Evolutionary conservation across 805 yeast genomes (phyloP).

Genomic region (Kodamaea laetipori): DNA sequence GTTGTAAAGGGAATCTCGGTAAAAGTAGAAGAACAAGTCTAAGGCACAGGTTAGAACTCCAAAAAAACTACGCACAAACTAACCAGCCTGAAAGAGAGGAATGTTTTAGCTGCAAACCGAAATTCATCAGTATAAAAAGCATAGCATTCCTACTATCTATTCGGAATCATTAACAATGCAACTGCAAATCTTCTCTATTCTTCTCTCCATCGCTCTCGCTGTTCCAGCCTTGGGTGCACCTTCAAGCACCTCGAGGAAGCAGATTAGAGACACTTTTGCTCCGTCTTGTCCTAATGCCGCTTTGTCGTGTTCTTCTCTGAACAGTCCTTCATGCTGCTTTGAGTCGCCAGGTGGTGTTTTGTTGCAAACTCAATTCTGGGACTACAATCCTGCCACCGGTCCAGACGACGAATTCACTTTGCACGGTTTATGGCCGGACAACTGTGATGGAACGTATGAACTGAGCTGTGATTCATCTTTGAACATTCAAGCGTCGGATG

Average conservation of each 20-base stretch:
- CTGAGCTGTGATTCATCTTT: conserved; percentile 12
- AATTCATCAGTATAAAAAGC: background rate
- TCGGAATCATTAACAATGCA: background rate
- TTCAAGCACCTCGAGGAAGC: background rate
- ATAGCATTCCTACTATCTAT: background rate
- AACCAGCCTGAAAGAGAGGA: too few species aligned
- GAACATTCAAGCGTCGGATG: conserved; percentile 63
- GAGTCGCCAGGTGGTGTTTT: conserved; percentile 84
- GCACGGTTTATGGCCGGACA: conserved; percentile 89
- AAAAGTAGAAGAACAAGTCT: background rate
- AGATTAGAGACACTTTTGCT: conserved; percentile 11
- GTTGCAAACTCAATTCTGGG: conserved; percentile 91
- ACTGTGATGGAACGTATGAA: conserved; percentile 66
- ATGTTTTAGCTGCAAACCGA: background rate
- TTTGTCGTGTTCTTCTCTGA: conserved; percentile 14
- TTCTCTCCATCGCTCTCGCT: conserved; percentile 3
- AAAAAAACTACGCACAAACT: too few species aligned
- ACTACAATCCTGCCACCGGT: conserved; percentile 65
- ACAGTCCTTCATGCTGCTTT: conserved; percentile 63
- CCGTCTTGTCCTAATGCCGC: conserved; percentile 11
- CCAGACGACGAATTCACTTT: conserved; percentile 69
- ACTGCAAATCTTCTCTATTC: background rate
- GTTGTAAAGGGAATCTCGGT: background rate
- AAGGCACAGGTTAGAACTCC: too few species aligned
- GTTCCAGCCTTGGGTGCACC: conserved; percentile 7